A percentile compares a stretch with the other conserved stretches of the same genome.
Evolutionary conservation across 2,329 filamentous ascomycete genomes (phyloP).

Genomic region (Thielaviopsis ethacetica): DNA sequence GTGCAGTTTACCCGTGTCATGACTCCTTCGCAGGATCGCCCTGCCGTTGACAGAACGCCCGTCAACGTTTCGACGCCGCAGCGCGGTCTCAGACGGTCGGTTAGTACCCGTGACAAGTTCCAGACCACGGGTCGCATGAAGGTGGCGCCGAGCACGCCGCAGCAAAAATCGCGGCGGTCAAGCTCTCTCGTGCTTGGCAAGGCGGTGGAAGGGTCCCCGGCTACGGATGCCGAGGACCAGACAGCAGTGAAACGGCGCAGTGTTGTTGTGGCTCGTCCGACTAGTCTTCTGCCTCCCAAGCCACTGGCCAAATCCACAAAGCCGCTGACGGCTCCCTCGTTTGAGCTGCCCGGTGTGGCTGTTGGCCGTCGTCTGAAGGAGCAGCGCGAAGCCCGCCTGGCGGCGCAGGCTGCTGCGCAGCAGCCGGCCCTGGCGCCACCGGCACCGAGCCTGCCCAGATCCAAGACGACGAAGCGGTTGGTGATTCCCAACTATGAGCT

Average conservation of each 20-base stretch:
- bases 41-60: not conserved
- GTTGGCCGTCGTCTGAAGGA: constrained; percentile 41
- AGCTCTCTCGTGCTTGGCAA: constrained; percentile 24
- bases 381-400: constrained; percentile 37
- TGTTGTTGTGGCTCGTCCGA: constrained; percentile 19
- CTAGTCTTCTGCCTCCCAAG: constrained; percentile 30
- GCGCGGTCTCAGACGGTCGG: not conserved
- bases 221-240: constrained; percentile 15
- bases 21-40: not conserved
- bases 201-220: constrained; percentile 13
- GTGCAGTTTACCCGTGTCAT: constrained; percentile 14
- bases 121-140: constrained; percentile 26
- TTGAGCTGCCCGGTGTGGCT: constrained; percentile 47
- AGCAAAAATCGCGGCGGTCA: constrained; percentile 26
- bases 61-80: not conserved
- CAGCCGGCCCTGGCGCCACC: constrained; percentile 19
- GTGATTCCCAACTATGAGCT: constrained; percentile 44
- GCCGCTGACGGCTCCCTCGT: constrained; percentile 35
- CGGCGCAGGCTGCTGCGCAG: constrained; percentile 17
- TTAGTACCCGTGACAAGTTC: constrained; percentile 15
- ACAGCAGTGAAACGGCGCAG: constrained; percentile 14
- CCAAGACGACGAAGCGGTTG: constrained; percentile 34
- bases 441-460: constrained; percentile 19
- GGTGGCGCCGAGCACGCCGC: constrained; percentile 19
- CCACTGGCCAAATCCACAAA: constrained; percentile 35